Evolutionary conservation across 2,329 filamentous ascomycete genomes (phyloP), one percentile per base, ranked within the genome.

Genomic region (Pseudogymnoascus sp.): DNA sequence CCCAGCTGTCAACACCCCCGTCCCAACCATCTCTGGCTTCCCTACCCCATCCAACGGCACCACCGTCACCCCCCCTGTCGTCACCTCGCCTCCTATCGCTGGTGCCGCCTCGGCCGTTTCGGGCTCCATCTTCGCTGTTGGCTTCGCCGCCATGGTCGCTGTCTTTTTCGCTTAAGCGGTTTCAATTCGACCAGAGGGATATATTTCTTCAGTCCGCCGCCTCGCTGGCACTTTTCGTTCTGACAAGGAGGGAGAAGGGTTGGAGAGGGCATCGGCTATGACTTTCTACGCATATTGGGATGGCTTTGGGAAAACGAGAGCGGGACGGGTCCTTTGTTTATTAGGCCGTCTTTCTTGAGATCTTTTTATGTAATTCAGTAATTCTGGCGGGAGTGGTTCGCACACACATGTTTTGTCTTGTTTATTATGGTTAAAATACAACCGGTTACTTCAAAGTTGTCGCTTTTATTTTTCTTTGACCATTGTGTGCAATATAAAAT

Each of bases 81-180:
- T 62, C 40, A 61, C 39, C 60, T 18, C 66, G 72, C 61, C 67
- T 11, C 63, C 54, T 18, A 67, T 69, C 37, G 67, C 72, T 5
- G 69, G 70, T 14, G 69, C 73, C 51, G 71, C 72, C 34, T 71
- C 72, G 34, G 69, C 66, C 71, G 34, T 72, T 64, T 31, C 68
- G 71, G 31, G 69, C 67, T 67, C 71, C 69, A 37, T 73, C 73
- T 26, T 70, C 71, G 31, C 79, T 61, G 69, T 66, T 54, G 65
- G 65, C 36, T 42, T 65, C 65, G 64, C 64, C 59, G 68, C 67
- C 64, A 40, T 68, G 60, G 66, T 69, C 63, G 69, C 70, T 67
- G 66, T 73, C 67, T 60, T 74, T 67, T 66, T 75, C 69, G 70
- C 68, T 68, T 73, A 73, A 73, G 68, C 69, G 67, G 66, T 34